A percentile compares a stretch with the other conserved stretches of the same genome.
Conservation (phyloP, 129 eudicot species). For the Ambrosia trifida region DNA sequence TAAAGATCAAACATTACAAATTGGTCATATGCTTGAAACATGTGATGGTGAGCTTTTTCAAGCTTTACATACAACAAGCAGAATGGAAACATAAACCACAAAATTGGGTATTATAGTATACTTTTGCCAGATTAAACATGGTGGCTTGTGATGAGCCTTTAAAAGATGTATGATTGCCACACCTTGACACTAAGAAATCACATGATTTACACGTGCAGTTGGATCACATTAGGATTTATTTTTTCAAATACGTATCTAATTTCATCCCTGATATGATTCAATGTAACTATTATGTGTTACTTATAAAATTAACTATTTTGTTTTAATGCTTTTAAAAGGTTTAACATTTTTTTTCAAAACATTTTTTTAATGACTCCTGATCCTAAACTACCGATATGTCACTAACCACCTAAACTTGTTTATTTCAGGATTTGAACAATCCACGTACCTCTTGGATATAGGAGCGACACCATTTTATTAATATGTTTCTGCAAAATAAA, state of each 20-base stretch:
- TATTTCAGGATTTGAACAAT: no score
- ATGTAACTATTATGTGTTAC: no score
- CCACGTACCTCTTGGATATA: no score
- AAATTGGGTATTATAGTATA: not conserved
- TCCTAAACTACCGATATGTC: no score
- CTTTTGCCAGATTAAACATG: constrained; percentile 12
- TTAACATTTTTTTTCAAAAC: no score
- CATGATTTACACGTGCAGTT: constrained; percentile 11
- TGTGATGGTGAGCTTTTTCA: not conserved
- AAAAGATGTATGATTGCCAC: constrained; percentile 20
- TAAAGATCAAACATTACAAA: not conserved
- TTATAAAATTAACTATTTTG: no score
- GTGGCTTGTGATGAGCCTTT: constrained; percentile 24
- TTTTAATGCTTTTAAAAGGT: no score
- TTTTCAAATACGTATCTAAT: not conserved
- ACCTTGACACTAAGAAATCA: constrained; percentile 30
- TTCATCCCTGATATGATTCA: no score
- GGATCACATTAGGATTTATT: not conserved
- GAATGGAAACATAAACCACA: not conserved
- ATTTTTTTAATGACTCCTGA: no score
- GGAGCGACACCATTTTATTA: not conserved
- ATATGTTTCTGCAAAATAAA: not conserved
- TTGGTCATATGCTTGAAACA: not conserved
- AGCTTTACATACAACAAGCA: not conserved
- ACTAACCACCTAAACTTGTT: no score